Percentiles rank a stretch among this genome's conserved stretches.
These are phyloP conservation scores for Zygotorulaspora mrakii DNA, from an alignment of 1,139 yeast genomes.

Conservation along the genomic window DNA sequence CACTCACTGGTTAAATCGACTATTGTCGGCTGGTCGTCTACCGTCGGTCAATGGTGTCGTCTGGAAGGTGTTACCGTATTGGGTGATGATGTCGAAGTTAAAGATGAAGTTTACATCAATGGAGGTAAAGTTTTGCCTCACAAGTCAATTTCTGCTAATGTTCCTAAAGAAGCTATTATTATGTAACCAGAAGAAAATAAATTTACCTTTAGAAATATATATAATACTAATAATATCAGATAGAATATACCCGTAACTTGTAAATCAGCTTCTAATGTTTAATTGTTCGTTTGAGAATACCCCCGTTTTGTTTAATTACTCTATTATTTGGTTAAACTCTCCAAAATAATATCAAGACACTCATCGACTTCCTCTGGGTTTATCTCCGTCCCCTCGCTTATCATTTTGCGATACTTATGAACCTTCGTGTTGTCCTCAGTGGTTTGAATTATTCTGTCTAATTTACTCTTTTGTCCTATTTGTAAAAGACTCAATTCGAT, in stretches of 20 bases:
- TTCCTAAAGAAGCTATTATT: slow-evolving; percentile 95
- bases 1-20: slow-evolving; percentile 98
- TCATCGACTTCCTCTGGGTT: slow-evolving; percentile 57
- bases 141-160: slow-evolving; percentile 93
- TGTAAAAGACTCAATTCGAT: slow-evolving; percentile 47
- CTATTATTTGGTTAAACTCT: slow-evolving; percentile 25
- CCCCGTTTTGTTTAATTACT: not conserved
- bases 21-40: slow-evolving; percentile 98
- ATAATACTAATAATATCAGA: slow-evolving; percentile 1
- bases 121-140: slow-evolving; percentile 99
- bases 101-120: slow-evolving; percentile 97
- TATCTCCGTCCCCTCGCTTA: slow-evolving; percentile 80
- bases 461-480: slow-evolving; percentile 43
- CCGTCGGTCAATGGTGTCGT: slow-evolving; percentile 99
- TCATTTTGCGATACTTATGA: slow-evolving; percentile 76
- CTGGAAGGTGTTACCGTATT: slow-evolving; percentile 95
- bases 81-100: slow-evolving; percentile 98
- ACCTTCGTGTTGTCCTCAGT: slow-evolving; percentile 53
- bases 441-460: slow-evolving; percentile 44
- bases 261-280: too few species aligned
- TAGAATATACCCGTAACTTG: slow-evolving; percentile 3
- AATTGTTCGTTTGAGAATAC: not conserved
- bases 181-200: too few species aligned
- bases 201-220: too few species aligned
- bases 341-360: slow-evolving; percentile 33